Evolutionary conservation across 192 early-diverging fungal species (phyloP), one percentile per base, ranked within the genome.

Genomic region (Funneliformis geosporum): DNA sequence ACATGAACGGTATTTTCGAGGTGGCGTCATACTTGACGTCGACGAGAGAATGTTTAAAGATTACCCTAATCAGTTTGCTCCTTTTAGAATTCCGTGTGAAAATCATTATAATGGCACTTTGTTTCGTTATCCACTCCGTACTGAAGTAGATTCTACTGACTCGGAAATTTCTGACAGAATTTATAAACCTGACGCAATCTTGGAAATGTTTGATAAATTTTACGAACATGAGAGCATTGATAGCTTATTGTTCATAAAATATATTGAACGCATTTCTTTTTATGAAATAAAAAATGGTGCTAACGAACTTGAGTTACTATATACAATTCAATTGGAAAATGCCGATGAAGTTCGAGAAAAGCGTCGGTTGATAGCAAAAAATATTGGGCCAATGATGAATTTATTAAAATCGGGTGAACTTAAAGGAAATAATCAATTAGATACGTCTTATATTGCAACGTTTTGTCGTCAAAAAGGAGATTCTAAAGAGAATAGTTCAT

Each of bases 81-180:
- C 33, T 33, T 33, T 33, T 33, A 33, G 33, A 33, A 33, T 33
- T 33, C 23, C 69, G 38, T 75, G 78, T 2, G 65, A 82, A 8
- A 60, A 61, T 10, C n/a, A 76, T 1, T 85, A 76, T 65, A 14
- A 69, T 4, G 84, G 84, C 28, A 85, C 84, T 2, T 69, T 85
- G 12, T 85, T 85, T 25, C 76, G 84, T 4, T 84, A 82, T 62
- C 83, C 84, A 5, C 73, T 85, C 7, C 81, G 83, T 42, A 85
- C 33, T 33, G 33, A 33, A 33, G 33, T 33, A 33, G 33, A 83
- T 55, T 80, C 83, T 28, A 27, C 67, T 21, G 40, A 9, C 2
- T 85, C 84, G 1, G 16, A 72, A 16, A 59, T 85, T 0, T 82
- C 84, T 2, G 71, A 66, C 5, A 73, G 66, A 27, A 44, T 47